Evolutionary conservation across 208 protist species (phyloP).

Genomic region (Trypanosoma congolense): DNA sequence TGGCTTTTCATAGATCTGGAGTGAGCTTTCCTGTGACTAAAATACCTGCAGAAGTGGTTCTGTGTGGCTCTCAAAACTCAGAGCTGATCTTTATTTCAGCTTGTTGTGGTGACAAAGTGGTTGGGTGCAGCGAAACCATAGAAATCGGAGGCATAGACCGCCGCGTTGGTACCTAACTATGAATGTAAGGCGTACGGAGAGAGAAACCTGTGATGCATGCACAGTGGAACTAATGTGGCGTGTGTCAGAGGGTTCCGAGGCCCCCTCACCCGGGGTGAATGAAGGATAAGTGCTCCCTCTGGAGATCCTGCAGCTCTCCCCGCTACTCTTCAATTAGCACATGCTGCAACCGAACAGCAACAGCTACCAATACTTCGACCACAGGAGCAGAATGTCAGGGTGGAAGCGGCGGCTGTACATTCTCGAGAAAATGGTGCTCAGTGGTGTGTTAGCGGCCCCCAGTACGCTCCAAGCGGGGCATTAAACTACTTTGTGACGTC

Average conservation of each 20-base stretch:
- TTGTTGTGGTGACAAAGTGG: slow-evolving; percentile 2
- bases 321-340: too few species aligned
- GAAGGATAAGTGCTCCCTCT: too few species aligned
- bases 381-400: background rate
- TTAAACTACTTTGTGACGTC: slow-evolving; percentile 34
- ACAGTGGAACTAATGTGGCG: slow-evolving; percentile 39
- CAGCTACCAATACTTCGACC: background rate
- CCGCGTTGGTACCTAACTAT: slow-evolving; percentile 26
- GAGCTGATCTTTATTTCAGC: slow-evolving; percentile 20
- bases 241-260: too few species aligned
- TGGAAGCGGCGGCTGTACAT: background rate
- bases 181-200: slow-evolving; percentile 3
- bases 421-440: background rate
- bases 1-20: slow-evolving; percentile 16
- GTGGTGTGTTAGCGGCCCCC: slow-evolving; percentile 12
- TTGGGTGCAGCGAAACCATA: slow-evolving; percentile 20
- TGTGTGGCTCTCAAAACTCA: slow-evolving; percentile 24
- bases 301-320: too few species aligned
- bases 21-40: slow-evolving; percentile 11
- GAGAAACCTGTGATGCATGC: slow-evolving; percentile 1
- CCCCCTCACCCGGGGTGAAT: too few species aligned
- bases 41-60: slow-evolving; percentile 11
- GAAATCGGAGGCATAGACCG: slow-evolving; percentile 23
- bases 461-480: slow-evolving; percentile 10
- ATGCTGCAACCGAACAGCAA: too few species aligned